Percentiles rank a stretch among this genome's conserved stretches.
phyloP scores from a whole-genome alignment of 768 basidiomycete species.

The Podaxis carcinomalis region DNA sequence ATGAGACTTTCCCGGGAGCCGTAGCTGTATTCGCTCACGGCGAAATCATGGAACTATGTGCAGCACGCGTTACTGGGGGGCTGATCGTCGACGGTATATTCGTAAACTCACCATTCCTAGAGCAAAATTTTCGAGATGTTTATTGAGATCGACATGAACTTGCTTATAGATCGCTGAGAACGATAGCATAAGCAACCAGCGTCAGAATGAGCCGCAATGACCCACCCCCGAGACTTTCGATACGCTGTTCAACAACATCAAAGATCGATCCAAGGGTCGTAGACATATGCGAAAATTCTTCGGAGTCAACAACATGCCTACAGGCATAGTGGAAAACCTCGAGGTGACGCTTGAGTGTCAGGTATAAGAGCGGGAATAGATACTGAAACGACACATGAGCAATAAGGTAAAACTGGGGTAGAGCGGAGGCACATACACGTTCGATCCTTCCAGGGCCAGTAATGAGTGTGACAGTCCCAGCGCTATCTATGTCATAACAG shows the following conservation, averaged over 20 bases:
- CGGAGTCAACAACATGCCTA: conserved; percentile 29
- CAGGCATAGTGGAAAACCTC: conserved; percentile 23
- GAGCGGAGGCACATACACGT: conserved; percentile 12
- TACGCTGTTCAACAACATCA: conserved; percentile 25
- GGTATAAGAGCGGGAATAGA: conserved; percentile 19
- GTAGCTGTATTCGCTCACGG: neutral
- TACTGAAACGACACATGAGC: conserved; percentile 8
- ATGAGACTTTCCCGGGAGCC: neutral
- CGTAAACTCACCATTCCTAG: conserved; percentile 29
- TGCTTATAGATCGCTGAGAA: conserved; percentile 31
- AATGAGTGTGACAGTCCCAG: conserved; percentile 16
- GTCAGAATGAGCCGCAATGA: neutral
- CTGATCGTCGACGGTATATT: too few species aligned
- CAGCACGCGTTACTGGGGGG: neutral
- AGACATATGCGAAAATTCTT: conserved; percentile 26
- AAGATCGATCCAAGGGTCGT: conserved; percentile 29
- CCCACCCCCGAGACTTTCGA: conserved; percentile 30
- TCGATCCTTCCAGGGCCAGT: conserved; percentile 17
- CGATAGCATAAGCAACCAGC: neutral
- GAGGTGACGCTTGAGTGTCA: conserved; percentile 17
- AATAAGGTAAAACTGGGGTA: too few species aligned
- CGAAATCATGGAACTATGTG: conserved; percentile 1
- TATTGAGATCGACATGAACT: conserved; percentile 28
- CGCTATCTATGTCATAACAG: conserved; percentile 14
- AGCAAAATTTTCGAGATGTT: conserved; percentile 31